These are phyloP conservation scores for Aspergillus versicolor DNA, from an alignment of 2,329 filamentous ascomycete genomes.

Conservation along the genomic window DNA sequence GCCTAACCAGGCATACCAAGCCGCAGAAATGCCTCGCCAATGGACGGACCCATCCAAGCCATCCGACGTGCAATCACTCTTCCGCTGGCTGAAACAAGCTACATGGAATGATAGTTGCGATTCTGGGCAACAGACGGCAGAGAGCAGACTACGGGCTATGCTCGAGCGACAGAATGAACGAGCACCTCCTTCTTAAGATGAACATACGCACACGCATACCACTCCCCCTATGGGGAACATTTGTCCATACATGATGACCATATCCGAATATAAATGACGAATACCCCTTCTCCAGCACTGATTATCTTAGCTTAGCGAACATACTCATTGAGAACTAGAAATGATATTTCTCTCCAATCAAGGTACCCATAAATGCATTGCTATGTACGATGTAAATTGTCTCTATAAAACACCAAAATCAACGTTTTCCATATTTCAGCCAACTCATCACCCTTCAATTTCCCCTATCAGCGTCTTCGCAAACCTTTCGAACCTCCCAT, in stretches of 20 bases:
- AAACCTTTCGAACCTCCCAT: conserved; percentile 43
- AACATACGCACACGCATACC: neutral
- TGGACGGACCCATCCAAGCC: conserved; percentile 16
- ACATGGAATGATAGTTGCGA: conserved; percentile 20
- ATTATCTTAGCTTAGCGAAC: neutral
- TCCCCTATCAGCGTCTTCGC: conserved; percentile 32
- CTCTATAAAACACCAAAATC: neutral
- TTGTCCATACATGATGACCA: neutral
- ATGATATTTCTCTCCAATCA: neutral
- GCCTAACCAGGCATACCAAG: neutral
- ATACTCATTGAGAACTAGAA: neutral
- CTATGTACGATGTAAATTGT: neutral
- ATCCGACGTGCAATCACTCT: conserved; percentile 33
- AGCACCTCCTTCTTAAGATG: neutral
- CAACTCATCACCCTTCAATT: conserved; percentile 24
- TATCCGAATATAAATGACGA: neutral
- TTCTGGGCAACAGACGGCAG: conserved; percentile 32
- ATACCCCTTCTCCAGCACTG: neutral
- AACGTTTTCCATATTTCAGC: neutral
- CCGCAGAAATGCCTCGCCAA: neutral
- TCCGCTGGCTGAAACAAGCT: conserved; percentile 35
- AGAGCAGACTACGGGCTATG: conserved; percentile 37
- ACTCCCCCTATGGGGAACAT: neutral
- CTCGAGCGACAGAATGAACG: conserved; percentile 28
- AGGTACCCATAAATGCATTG: conserved; percentile 3